A percentile compares a stretch with the other conserved stretches of the same genome.
Conservation (phyloP, 2,329 filamentous ascomycete species). For the Cordyceps sp. region DNA sequence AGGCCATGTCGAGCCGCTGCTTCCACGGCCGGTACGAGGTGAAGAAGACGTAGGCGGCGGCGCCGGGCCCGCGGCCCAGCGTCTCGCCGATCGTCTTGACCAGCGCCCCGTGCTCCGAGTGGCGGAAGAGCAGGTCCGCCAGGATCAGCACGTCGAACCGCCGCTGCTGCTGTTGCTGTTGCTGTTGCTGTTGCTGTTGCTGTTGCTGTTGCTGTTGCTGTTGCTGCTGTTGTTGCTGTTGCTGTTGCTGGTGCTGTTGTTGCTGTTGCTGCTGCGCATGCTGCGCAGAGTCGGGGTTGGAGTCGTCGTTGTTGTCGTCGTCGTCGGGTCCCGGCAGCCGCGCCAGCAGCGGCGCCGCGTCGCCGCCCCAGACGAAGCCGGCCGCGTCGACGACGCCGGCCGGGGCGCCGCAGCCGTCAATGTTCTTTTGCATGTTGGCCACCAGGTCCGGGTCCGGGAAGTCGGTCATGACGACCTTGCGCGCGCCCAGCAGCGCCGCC, state of each 20-base stretch:
- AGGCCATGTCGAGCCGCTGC: conserved; percentile 65
- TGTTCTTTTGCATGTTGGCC: conserved; percentile 61
- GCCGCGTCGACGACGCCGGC: conserved; percentile 32
- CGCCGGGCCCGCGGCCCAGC: conserved; percentile 35
- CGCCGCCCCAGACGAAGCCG: conserved; percentile 74
- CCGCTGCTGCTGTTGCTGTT: too few relatives aligned
- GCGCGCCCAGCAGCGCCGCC: conserved; percentile 55
- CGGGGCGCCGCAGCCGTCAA: conserved; percentile 34
- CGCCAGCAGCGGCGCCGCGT: conserved; percentile 38
- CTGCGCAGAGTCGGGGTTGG: too few relatives aligned
- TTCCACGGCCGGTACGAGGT: conserved; percentile 90
- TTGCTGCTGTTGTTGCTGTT: too few relatives aligned
- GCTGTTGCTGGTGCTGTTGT: too few relatives aligned
- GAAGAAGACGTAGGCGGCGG: conserved; percentile 75
- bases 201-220: too few relatives aligned
- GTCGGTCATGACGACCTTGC: conserved; percentile 64
- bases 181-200: conserved; percentile 3
- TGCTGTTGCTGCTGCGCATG: too few relatives aligned
- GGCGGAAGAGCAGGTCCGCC: conserved; percentile 81
- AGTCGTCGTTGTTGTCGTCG: too few relatives aligned
- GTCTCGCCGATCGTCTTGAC: conserved; percentile 54
- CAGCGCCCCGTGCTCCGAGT: conserved; percentile 70
- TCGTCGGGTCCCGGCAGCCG: too few relatives aligned
- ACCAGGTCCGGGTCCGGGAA: conserved; percentile 79
- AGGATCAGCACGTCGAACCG: conserved; percentile 72